Evolutionary conservation across 148 eudicot species (phyloP).

Genomic region (Spergularia bocconei): DNA sequence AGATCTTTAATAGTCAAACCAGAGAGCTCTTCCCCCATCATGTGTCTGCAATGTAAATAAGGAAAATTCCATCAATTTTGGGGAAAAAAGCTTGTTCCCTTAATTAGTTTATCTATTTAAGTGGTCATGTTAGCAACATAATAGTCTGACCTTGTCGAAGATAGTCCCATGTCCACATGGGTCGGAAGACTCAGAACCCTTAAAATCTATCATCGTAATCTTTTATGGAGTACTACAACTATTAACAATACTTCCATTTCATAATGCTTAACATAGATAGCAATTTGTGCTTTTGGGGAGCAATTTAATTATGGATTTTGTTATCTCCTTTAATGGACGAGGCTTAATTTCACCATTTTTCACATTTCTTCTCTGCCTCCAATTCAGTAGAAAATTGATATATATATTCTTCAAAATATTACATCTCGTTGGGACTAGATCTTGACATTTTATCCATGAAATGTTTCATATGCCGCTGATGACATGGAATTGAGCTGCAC

Average conservation of each 20-base stretch:
- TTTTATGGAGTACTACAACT: no score
- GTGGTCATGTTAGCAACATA: not conserved
- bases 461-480: not conserved
- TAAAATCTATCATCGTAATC: not conserved
- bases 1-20: constrained; percentile 44
- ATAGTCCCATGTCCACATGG: not conserved
- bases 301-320: not conserved
- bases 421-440: no score
- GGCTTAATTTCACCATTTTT: not conserved
- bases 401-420: not conserved
- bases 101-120: no score
- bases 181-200: no score
- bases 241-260: not conserved
- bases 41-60: constrained; percentile 31
- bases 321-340: constrained; percentile 2
- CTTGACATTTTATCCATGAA: not conserved
- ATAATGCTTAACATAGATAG: not conserved
- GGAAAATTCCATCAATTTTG: not conserved
- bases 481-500: not conserved
- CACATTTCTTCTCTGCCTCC: not conserved
- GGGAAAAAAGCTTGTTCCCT: not conserved
- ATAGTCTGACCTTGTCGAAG: not conserved
- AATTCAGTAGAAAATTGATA: not conserved
- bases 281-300: no score
- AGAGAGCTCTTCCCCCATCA: constrained; percentile 55